Percentiles rank a stretch among this genome's conserved stretches.
Conservation (phyloP, 2,329 filamentous ascomycete species). For the Tolypocladium pustulatum region DNA sequence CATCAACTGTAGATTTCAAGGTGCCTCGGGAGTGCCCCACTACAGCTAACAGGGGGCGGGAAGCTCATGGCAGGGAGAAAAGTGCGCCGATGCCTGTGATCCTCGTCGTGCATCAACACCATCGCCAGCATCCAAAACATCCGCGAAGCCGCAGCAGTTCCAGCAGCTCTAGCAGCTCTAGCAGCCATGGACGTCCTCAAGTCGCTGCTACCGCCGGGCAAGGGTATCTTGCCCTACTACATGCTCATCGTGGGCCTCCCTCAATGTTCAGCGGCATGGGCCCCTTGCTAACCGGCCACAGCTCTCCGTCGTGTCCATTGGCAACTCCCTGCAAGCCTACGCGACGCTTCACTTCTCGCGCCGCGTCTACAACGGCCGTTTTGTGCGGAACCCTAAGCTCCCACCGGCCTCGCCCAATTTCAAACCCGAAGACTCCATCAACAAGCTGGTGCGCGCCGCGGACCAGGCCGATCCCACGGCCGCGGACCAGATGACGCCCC, state of each 20-base stretch:
- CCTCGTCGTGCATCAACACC: background rate
- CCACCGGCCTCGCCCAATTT: constrained; percentile 26
- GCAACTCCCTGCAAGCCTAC: constrained; percentile 81
- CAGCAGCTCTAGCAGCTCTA: background rate
- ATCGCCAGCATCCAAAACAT: background rate
- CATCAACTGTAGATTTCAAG: background rate
- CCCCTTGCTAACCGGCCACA: constrained; percentile 22
- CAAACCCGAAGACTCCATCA: constrained; percentile 41
- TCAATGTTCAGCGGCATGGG: background rate
- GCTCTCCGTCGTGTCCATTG: constrained; percentile 74
- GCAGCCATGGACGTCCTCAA: constrained; percentile 33
- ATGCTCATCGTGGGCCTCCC: constrained; percentile 36
- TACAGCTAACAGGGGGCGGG: background rate
- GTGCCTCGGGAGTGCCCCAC: background rate
- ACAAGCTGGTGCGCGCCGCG: constrained; percentile 35
- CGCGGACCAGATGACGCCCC: constrained; percentile 56
- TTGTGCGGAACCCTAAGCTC: constrained; percentile 39
- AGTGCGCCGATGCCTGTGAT: background rate
- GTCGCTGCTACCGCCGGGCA: constrained; percentile 33
- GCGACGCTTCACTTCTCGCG: constrained; percentile 68
- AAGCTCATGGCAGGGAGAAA: background rate
- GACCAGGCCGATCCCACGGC: constrained; percentile 34
- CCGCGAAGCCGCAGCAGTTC: background rate
- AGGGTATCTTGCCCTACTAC: constrained; percentile 49
- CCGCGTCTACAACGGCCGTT: constrained; percentile 70